Percentiles rank a stretch among this genome's conserved stretches.
Conservation (phyloP, 345 rosid genomes). For the Melaleuca alternifolia region DNA sequence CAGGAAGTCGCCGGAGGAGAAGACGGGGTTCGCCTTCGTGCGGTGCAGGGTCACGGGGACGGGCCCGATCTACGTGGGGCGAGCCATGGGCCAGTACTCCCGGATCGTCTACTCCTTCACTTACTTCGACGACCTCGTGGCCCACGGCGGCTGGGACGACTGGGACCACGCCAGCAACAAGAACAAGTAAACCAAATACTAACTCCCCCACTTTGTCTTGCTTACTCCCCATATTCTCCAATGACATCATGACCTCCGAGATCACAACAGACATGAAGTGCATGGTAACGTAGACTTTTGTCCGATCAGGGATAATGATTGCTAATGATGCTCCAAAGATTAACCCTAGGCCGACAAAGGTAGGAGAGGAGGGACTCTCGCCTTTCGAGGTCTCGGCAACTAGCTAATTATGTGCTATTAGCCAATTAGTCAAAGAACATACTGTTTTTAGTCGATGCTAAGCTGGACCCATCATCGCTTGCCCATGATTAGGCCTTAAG, state of each 20-base stretch:
- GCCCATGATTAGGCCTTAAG: background rate
- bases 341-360: background rate
- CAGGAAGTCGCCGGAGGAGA: conserved; percentile 70
- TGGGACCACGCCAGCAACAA: conserved; percentile 91
- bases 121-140: conserved; percentile 75
- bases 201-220: background rate
- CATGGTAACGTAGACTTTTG: background rate
- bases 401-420: background rate
- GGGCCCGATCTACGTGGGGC: conserved; percentile 77
- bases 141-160: conserved; percentile 97
- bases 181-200: conserved; percentile 41
- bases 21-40: conserved; percentile 80
- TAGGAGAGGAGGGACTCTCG: background rate
- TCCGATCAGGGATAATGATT: background rate
- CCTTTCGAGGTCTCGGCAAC: background rate
- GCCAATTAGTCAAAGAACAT: background rate
- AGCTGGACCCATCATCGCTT: background rate
- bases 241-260: background rate
- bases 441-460: background rate
- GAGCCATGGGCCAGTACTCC: conserved; percentile 97
- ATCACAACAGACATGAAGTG: background rate
- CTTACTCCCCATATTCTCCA: background rate
- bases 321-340: background rate
- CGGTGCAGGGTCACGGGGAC: conserved; percentile 73
- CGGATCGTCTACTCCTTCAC: conserved; percentile 84